Evolutionary conservation across 257 asterid genomes (phyloP), one percentile per base, ranked within the genome.

Genomic region (Coffea canephora): DNA sequence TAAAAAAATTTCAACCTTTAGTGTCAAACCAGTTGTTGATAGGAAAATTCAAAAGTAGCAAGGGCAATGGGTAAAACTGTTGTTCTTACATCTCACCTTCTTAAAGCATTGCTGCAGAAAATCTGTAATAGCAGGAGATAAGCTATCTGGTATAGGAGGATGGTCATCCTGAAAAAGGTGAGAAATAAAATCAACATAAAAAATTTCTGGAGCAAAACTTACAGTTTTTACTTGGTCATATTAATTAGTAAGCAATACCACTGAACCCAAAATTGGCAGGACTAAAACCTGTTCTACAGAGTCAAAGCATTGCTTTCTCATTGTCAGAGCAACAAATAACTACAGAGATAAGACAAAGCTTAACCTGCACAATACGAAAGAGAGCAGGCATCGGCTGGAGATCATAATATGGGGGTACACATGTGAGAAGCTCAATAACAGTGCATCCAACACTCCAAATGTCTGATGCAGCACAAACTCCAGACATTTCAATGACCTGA

Each of bases 391-490:
- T 96, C 48, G 99, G 99, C 93, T 94, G 97, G 84, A 94, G 93
- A 88, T 96, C 97, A 80, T 89, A 96, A 81, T 94, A 96, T 31
- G 99, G 99, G 34, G 99, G 98, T 82, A 92, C 88, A 83, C 98
- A 94, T 27, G 99, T 96, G 79, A 96, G 96, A 82, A 96, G 96
- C 87, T 96, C 99, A 84, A 96, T 96, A 78, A 92, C 98, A 36
- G 99, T 96, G 89, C 98, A 96, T 84, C 99, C 98, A 67, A 96
- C 99, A 89, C 99, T 94, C 99, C 99, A 96, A 83, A 96, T 94
- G 86, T 96, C 99, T 78, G 99, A 96, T 82, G 99, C 99, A 69
- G 99, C 97, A 90, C 99, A 92, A 83, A 96, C 99, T 86, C 99
- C 99, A 14, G 99, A 96, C 99, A 96, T 91, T 84, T 94, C 98